Evolutionary conservation across 2,329 filamentous ascomycete genomes (phyloP), one percentile per base, ranked within the genome.

Genomic region (Aspergillus fumigatus): DNA sequence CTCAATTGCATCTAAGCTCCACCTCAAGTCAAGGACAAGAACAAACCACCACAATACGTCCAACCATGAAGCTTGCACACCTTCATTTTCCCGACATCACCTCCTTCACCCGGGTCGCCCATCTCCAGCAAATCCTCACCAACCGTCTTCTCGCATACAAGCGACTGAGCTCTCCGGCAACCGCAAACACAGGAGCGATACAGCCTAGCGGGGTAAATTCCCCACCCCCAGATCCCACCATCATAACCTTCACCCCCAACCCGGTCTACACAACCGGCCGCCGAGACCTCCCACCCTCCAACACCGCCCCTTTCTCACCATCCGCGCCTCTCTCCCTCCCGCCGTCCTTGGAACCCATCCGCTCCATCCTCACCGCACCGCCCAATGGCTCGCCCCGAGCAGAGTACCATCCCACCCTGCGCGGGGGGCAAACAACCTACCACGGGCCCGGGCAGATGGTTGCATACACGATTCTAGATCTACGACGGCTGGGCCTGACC

Each of bases 401-500:
- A 3, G 78, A 83, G n/a, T 84, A 94, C 65, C 74, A 84, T 47
- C 81, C 86, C 65, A 88, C 90, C 14, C 82, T 86, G n/a, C 86
- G 94, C 54, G 94, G 94, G 59, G 94, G 94, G 0, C 86, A 96
- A 62, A 92, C 90, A 0, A 97, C 94, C 2, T 97, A 96, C 77
- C 94, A 99, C 71, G 94, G 93, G 0, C 94, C 93, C 0, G 93
- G 93, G 0, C 94, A 99, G 72, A 77, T 96, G 50, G 89, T 97
- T 38, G 85, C 92, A n/a, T 99, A 96, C 79, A 91, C 93, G 3
- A 84, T 97, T 51, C 72, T 96, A n/a, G 91, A 96, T 72, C 81
- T 97, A 55, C 84, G 84, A 54, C 80, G 83, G 10, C 83, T 91
- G 62, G 75, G 77, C 0, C 77, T 94, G 21, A 86, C 83, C 4